These are phyloP conservation scores for Firmiana major DNA, from an alignment of 345 rosid genomes.

Conservation along the genomic window DNA sequence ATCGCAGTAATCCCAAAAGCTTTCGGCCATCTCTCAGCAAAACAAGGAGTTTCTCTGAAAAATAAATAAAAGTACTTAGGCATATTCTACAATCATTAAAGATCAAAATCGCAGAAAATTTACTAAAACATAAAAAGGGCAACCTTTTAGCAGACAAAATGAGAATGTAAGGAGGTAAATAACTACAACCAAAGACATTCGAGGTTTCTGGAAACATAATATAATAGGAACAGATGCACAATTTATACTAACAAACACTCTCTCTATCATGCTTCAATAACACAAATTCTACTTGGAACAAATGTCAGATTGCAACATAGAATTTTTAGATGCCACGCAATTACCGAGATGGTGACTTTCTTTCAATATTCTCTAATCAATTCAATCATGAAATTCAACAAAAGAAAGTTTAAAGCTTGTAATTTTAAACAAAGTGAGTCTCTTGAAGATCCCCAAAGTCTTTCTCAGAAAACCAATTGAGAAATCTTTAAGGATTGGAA, in stretches of 20 bases:
- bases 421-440: neutral
- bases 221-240: neutral
- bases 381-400: neutral
- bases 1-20: slow-evolving; percentile 87
- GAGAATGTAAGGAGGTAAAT: neutral
- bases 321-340: neutral
- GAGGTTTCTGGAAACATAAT: neutral
- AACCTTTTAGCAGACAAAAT: neutral
- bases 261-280: too few species aligned
- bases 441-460: neutral
- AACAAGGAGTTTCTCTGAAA: slow-evolving; percentile 83
- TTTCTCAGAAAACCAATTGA: neutral
- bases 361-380: neutral
- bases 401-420: neutral
- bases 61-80: neutral
- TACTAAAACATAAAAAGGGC: neutral
- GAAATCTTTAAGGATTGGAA: neutral
- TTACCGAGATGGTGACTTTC: neutral
- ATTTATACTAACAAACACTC: neutral
- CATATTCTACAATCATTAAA: neutral
- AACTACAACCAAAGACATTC: neutral
- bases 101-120: neutral
- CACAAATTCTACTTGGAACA: too few species aligned
- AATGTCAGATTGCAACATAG: neutral
- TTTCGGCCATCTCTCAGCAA: slow-evolving; percentile 87